phyloP scores from a whole-genome alignment of 257 asterid genomes.

The Echium plantagineum region DNA sequence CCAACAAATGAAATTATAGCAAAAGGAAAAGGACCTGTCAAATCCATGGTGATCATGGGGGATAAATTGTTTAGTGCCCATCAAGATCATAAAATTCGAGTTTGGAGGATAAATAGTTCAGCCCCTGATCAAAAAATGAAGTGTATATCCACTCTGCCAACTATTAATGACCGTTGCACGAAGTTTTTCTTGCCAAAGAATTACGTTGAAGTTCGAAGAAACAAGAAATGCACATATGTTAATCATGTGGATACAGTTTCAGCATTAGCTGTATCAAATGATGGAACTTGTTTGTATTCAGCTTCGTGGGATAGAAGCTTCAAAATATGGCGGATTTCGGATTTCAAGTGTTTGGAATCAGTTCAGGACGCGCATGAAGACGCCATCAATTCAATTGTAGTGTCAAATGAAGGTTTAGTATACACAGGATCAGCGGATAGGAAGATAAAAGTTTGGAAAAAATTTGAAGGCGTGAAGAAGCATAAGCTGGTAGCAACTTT shows the following conservation, averaged over 20 bases:
- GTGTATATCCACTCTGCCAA: slow-evolving; percentile 41
- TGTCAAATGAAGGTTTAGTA: slow-evolving; percentile 22
- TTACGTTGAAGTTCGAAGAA: slow-evolving; percentile 50
- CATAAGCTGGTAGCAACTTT: not conserved
- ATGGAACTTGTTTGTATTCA: slow-evolving; percentile 42
- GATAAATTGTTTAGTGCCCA: slow-evolving; percentile 59
- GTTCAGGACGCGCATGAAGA: slow-evolving; percentile 60
- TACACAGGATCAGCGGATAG: not conserved
- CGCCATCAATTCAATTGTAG: slow-evolving; percentile 40
- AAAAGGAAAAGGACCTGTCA: slow-evolving; percentile 28
- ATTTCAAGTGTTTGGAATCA: slow-evolving; percentile 60
- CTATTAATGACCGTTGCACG: slow-evolving; percentile 37
- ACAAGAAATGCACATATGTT: slow-evolving; percentile 65
- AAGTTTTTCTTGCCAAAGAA: slow-evolving; percentile 35
- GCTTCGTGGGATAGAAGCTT: slow-evolving; percentile 77
- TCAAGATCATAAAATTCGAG: slow-evolving; percentile 59
- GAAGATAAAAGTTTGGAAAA: not conserved
- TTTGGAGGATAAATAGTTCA: slow-evolving; percentile 43
- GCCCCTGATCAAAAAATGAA: slow-evolving; percentile 14
- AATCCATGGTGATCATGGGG: slow-evolving; percentile 29
- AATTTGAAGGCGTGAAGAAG: not conserved
- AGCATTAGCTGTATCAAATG: slow-evolving; percentile 38
- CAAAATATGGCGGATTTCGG: slow-evolving; percentile 66
- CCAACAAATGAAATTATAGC: slow-evolving; percentile 15
- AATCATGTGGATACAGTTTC: slow-evolving; percentile 74